Percentiles rank a stretch among this genome's conserved stretches.
These are phyloP conservation scores for Penicillium sp. DNA, from an alignment of 2,329 filamentous ascomycete genomes.

Conservation along the genomic window DNA sequence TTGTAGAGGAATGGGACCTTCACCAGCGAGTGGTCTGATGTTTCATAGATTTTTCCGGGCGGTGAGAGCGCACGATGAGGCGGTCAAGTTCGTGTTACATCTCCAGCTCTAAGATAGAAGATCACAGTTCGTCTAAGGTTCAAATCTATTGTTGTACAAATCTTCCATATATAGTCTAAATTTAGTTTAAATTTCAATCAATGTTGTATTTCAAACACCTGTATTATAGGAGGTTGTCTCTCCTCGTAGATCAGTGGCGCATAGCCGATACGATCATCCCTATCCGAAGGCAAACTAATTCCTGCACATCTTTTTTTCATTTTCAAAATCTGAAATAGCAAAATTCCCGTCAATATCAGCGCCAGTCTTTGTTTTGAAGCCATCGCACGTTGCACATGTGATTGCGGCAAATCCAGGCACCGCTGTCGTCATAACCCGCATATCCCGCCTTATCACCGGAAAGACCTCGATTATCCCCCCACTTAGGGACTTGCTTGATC, in stretches of 20 bases:
- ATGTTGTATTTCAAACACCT: neutral
- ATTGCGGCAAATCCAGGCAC: slow-evolving; percentile 4
- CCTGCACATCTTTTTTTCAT: neutral
- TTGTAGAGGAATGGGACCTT: slow-evolving; percentile 1
- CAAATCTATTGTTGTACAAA: neutral
- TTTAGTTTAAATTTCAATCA: neutral
- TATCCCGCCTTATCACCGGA: slow-evolving; percentile 8
- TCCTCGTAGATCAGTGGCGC: neutral
- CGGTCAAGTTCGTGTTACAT: neutral
- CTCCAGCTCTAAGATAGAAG: neutral
- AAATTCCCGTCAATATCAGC: neutral
- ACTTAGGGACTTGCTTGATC: slow-evolving; percentile 3
- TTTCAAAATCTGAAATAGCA: neutral
- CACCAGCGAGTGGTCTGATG: slow-evolving; percentile 15
- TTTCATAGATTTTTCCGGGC: slow-evolving; percentile 19
- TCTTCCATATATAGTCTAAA: neutral
- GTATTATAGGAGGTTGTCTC: too few species aligned
- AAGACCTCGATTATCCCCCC: slow-evolving; percentile 2
- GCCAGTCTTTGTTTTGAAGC: neutral
- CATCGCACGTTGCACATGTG: neutral
- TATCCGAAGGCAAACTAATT: neutral
- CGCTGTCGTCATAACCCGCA: slow-evolving; percentile 19
- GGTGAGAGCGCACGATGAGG: slow-evolving; percentile 12
- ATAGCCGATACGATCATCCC: neutral
- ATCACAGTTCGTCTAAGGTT: neutral